Base-by-base conservation (phyloP, 1,139 yeast species). In the Magnusiomyces ingens region DNA sequence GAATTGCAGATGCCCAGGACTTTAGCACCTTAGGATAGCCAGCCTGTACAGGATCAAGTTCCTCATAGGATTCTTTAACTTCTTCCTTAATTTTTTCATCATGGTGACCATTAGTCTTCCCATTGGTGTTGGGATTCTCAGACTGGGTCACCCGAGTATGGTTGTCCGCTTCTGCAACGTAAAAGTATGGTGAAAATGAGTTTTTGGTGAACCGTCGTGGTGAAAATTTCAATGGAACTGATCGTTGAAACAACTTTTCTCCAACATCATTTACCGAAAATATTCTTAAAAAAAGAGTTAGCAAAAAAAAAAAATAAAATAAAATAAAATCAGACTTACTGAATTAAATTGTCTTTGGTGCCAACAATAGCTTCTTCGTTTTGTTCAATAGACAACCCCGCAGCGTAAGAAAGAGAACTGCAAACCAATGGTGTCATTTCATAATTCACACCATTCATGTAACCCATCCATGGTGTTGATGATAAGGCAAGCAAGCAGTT, bases 361-460 rank as follows among this genome's bases (percentile, higher is more conserved):
- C 88, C 90, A 26, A 87, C 84, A 12, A 85, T 72, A 3, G 74
- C 91, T 69, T 60, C 77, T 62, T 68, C 81, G 53, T 78, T 81
- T 57, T 85, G 94, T 56, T 79, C 85, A 45, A 88, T 82, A 18
- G 75, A 71, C 62, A 88, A 82, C 0, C 82, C 72, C 1, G 81
- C 71, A 0, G 83, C 78, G 53, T 60, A 60, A 13, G 69, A 68
- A 41, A 75, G 63, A 6, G 67, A 51, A 53, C 70, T 60, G 60
- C 67, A 58, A 51, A 58, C 67, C 55, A 63, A 61, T 51, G 69
- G 75, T 54, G 61, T 66, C 63, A 64, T 63, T 58, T 60, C 69
- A 50, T 64, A 63, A 37, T 60, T 52, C 4, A 46, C 36, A 48
- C 62, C 56, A 44, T 60, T 43, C 36, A 67, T 58, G 60, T 69